Percentiles rank a stretch among this genome's conserved stretches.
phyloP scores from a whole-genome alignment of 495 filamentous ascomycete species.

The Penicillium coffeae region DNA sequence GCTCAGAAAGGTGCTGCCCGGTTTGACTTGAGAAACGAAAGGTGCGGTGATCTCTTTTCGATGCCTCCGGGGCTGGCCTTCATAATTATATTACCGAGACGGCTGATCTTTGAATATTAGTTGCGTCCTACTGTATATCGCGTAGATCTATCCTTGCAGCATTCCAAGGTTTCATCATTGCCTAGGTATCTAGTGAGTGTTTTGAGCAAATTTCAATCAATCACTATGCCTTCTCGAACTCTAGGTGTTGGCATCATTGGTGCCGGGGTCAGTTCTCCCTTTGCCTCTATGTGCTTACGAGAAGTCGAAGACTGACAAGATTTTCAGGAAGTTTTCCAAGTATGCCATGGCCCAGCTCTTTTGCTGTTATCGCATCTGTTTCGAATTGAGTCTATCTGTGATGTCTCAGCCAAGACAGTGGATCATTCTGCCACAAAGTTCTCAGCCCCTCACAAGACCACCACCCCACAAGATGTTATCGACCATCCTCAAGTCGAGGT shows the following conservation, averaged over 20 bases:
- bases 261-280: neutral
- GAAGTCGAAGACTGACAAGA: neutral
- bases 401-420: conserved; percentile 31
- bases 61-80: too few species aligned
- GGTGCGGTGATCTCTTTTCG: too few species aligned
- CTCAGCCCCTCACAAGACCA: conserved; percentile 17
- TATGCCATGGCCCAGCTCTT: conserved; percentile 43
- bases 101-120: too few species aligned
- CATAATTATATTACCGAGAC: too few species aligned
- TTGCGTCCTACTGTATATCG: too few species aligned
- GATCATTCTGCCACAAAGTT: conserved; percentile 27
- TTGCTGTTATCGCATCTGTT: conserved; percentile 34
- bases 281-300: neutral
- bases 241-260: neutral
- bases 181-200: too few species aligned
- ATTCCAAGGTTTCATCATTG: too few species aligned
- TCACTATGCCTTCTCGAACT: too few species aligned
- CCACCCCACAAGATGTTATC: conserved; percentile 24
- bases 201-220: too few species aligned
- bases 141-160: too few species aligned
- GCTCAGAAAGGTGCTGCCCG: too few species aligned
- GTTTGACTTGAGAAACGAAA: too few species aligned
- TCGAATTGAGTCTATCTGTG: conserved; percentile 36
- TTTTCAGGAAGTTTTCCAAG: conserved; percentile 44
- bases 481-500: conserved; percentile 37